Evolutionary conservation across 1,284 basidiomycete genomes (phyloP).

Genomic region (Vanrija sp.): DNA sequence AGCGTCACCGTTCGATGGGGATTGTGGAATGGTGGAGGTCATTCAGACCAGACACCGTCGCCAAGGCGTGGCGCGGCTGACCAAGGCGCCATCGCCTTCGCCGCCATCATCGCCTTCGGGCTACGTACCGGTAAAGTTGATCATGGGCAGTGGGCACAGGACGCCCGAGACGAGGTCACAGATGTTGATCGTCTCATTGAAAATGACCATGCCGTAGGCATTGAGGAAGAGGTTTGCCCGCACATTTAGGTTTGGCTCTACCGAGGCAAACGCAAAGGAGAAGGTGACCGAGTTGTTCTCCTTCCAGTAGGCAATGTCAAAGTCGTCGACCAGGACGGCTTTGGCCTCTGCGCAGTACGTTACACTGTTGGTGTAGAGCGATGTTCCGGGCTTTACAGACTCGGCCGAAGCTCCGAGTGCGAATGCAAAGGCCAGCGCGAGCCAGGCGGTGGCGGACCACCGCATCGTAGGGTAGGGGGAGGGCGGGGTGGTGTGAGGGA

Average conservation of each 20-base stretch:
- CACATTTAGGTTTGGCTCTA: slow-evolving; percentile 66
- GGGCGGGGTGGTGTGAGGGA: no score
- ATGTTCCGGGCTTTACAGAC: slow-evolving; percentile 7
- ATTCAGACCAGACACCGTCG: neutral
- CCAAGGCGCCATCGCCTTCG: no score
- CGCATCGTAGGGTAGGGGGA: no score
- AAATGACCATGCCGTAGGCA: slow-evolving; percentile 70
- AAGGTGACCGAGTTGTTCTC: slow-evolving; percentile 33
- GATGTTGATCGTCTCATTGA: slow-evolving; percentile 69
- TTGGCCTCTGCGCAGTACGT: slow-evolving; percentile 80
- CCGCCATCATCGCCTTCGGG: no score
- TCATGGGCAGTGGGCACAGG: slow-evolving; percentile 80
- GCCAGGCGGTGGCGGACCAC: no score
- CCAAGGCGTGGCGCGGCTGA: no score
- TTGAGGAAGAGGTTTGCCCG: slow-evolving; percentile 72
- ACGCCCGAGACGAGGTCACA: slow-evolving; percentile 70
- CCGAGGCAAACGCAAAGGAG: slow-evolving; percentile 36
- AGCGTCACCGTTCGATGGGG: no score
- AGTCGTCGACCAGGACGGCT: slow-evolving; percentile 71
- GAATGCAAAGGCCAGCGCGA: no score
- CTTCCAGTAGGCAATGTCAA: slow-evolving; percentile 64
- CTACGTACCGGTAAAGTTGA: slow-evolving; percentile 69
- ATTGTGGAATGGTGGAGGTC: neutral
- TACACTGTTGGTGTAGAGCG: slow-evolving; percentile 66
- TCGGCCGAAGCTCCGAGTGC: neutral